Base-by-base conservation (phyloP, 1,284 basidiomycete species). In the Marasmius fiardii region DNA sequence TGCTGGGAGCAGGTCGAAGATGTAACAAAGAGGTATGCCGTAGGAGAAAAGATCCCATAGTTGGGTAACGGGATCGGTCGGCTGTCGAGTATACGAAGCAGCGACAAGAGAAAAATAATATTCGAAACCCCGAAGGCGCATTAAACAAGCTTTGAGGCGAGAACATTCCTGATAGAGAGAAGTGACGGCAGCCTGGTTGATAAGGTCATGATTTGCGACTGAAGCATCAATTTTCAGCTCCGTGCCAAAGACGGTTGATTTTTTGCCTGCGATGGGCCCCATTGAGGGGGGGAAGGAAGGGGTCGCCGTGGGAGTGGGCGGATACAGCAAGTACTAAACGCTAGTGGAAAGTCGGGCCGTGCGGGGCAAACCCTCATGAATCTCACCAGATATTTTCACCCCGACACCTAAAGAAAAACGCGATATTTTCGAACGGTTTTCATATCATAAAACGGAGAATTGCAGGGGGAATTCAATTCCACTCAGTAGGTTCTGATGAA, bases 21-120 rank as follows among this genome's bases (percentile, higher is more conserved):
- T 88, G 74, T 90, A 95, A 76, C 94, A 96, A 60, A 99, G 88
- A 35, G 95, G 90, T 33, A 93, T 88, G 59, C 97, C 96, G 43
- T 95, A 83, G 34, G 93, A 88, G 73, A 99, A 92, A 68, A 91
- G 86, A 68, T 95, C 92, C 87, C 95, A 95, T 51, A 98, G 85
- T 71, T 95, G 93, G 43, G 92, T 89, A 64, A 99, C 96, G 41
- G 89, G 88, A 73, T 92, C 90, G 39, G 88, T 88, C 33, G 87
- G 90, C 68, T 85, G 83, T 58, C 90, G 80, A 20, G 84, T 75
- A 62, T 84, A 83, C 50, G 78, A 68, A 10, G 76, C 69, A 10
- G 79, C 74, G 2, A 81, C 79, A 63, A 86, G 74, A 44, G 79
- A 70, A 65, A 92, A 88, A 74, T 87, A 93, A 53, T 79, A 74